Base-by-base conservation (phyloP, 345 rosid species). In the Iberis pinnata region DNA sequence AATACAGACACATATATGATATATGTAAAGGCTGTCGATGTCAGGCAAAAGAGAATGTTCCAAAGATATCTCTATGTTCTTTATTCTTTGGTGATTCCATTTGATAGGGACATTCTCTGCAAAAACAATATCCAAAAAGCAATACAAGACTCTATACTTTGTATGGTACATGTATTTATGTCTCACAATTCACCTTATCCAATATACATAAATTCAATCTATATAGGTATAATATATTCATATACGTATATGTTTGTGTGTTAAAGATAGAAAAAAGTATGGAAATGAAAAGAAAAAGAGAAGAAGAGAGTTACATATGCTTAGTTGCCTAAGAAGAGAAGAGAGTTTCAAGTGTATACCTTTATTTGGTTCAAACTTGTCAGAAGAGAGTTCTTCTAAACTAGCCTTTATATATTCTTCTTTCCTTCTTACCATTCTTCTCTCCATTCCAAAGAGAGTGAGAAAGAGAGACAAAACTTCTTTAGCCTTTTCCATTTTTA, bases 301-400 rank as follows among this genome's bases (percentile, higher is more conserved):
- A 43, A 26, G 5, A 29, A 4, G 64, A 51, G 69, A 45, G 44
- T 68, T 61, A 75, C 65, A 78, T 82, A 80, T 78, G 73, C 84
- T 79, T 82, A 67, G 74, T 85, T 75, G 82, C 88, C 83, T 78
- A 69, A 68, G 74, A 74, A 76, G 22, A 66, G n/a, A 74, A 76
- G 26, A 66, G 49, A 67, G 79, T 75, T 73, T 71, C 79, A 78
- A 81, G 73, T 61, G 77, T 63, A 39, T 43, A 61, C 56, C 82
- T 80, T 79, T 88, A n/a, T 76, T 65, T 50, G 35, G 80, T 78
- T 88, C 94, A 78, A 85, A 82, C 80, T 76, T 82, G 86, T 77
- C 83, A 78, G 80, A 69, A 75, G 43, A 76, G 77, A 75, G 80
- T 73, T 67, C 31, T 68, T 68, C 59, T 46, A 67, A 67, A 59